Evolutionary conservation across 2,329 filamentous ascomycete genomes (phyloP), one percentile per base, ranked within the genome.

Genomic region (Cordyceps tenuipes): DNA sequence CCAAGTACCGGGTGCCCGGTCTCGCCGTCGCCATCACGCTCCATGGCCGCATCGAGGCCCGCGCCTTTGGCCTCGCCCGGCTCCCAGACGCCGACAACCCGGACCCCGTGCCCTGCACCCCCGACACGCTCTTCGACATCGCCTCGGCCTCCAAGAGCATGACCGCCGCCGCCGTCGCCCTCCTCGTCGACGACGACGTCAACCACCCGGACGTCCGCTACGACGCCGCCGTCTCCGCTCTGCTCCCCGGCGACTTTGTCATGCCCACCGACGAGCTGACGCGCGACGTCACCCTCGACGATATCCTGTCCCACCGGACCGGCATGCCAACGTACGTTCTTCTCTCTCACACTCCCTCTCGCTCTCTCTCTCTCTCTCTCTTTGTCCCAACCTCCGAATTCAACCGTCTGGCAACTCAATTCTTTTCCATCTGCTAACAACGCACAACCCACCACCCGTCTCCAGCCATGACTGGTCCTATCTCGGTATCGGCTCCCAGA

Each of bases 51-150:
- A 60, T 62, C 9, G 65, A 63, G 10, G 67, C 67, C 5, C 59
- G 55, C n/a, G 67, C 63, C 21, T 68, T 67, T 39, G 67, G 68
- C 31, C 43, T 57, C 15, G 64, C 66, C 7, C 63, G 61, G 3
- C 52, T 69, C 0, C 10, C 34, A 1, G 63, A 66, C 5, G 64
- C 65, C 3, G 39, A 43, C 15, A n/a, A n/a, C 15, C 17, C 39
- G 15, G 39, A 43, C 5, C 13, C 17, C 12, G 15, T 43, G 48
- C 44, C 53, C 9, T 66, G 64, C 41, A 69, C 67, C 0, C 41
- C 67, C 0, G 65, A 70, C 26, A 69, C 67, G 34, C 62, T 69
- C 7, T 69, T 70, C 34, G 66, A 69, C 50, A 63, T 69, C 54
- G 68, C 65, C 5, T 69, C 68, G 0, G 62, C 63, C 6, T 64